phyloP scores from a whole-genome alignment of 495 filamentous ascomycete genomes.

The Cairneyella variabilis region DNA sequence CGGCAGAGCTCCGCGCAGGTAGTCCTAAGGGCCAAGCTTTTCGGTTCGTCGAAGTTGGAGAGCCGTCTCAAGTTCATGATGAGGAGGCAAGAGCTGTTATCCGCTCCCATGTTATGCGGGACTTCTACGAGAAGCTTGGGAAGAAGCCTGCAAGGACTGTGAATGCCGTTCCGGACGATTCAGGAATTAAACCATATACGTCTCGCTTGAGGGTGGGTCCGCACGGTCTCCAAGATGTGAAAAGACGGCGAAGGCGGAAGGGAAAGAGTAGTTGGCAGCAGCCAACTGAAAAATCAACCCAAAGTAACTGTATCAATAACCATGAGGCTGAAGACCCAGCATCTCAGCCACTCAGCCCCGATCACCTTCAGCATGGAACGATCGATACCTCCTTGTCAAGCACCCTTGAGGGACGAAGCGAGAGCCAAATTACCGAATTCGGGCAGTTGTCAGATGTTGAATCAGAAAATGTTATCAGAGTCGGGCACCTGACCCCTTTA shows the following conservation, averaged over 20 bases:
- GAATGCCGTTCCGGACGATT: slow-evolving; percentile 4
- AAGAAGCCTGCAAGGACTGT: background rate
- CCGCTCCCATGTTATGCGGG: slow-evolving; percentile 17
- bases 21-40: too few species aligned
- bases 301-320: background rate
- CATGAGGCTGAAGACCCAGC: too few species aligned
- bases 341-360: too few species aligned
- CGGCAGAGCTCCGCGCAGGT: too few species aligned
- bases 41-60: slow-evolving; percentile 10
- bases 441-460: background rate
- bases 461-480: background rate
- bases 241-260: background rate
- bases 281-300: background rate
- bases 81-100: slow-evolving; percentile 7
- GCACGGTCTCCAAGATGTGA: slow-evolving; percentile 9
- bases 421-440: too few species aligned
- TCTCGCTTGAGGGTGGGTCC: slow-evolving; percentile 11
- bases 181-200: slow-evolving; percentile 4
- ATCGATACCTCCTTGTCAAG: too few species aligned
- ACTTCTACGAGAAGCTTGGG: slow-evolving; percentile 7
- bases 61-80: background rate
- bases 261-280: background rate
- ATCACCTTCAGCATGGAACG: too few species aligned
- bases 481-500: background rate
- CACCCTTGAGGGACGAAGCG: too few species aligned